Conservation (phyloP, 2,329 filamentous ascomycete genomes). For the Hymenoscyphus scutula region DNA sequence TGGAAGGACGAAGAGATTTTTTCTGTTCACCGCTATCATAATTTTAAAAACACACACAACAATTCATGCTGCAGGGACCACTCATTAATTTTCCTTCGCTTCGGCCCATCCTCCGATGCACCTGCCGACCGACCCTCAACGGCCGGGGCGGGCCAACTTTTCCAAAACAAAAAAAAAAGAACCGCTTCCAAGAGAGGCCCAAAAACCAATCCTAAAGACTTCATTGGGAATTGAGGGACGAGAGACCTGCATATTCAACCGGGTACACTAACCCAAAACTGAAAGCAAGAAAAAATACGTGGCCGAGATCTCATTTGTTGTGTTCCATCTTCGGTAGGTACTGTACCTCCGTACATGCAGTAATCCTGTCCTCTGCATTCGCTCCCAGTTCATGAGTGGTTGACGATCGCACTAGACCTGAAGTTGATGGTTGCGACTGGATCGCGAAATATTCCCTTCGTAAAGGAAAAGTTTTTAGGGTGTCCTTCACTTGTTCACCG, state of each 20-base stretch:
- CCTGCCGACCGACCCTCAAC: neutral
- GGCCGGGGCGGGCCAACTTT: neutral
- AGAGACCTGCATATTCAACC: conserved; percentile 7
- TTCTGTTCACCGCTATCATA: conserved; percentile 26
- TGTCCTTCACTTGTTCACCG: conserved; percentile 22
- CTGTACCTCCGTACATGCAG: neutral
- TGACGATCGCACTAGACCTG: conserved; percentile 14
- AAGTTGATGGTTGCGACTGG: conserved; percentile 25
- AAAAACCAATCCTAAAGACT: neutral
- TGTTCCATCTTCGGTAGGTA: conserved; percentile 1
- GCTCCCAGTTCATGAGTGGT: neutral
- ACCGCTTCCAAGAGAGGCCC: neutral
- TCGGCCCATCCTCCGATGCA: neutral
- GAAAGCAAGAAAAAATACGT: neutral
- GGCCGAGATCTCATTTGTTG: conserved; percentile 3
- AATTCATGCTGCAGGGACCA: conserved; percentile 4
- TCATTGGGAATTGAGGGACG: neutral
- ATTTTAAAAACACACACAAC: conserved; percentile 23
- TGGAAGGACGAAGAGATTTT: neutral
- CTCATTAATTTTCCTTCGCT: neutral
- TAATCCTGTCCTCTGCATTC: neutral
- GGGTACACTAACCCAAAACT: neutral
- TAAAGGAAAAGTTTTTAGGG: conserved; percentile 2
- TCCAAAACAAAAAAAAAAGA: too few relatives aligned
- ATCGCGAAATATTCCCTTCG: neutral